Base-by-base conservation (phyloP, 108 stramenopile genomes). In the Skeletonema marinoi region DNA sequence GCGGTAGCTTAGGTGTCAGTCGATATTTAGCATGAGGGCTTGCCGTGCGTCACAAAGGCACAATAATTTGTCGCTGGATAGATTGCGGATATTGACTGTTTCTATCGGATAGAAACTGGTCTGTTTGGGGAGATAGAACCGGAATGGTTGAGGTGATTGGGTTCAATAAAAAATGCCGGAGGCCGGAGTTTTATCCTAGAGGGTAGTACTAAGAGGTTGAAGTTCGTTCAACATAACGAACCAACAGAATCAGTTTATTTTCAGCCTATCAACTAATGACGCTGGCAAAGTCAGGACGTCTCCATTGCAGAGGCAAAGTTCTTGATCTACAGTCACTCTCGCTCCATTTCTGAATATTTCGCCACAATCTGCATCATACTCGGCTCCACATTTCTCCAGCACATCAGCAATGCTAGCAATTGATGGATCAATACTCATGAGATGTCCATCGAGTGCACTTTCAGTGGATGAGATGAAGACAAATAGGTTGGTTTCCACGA, bases 391-490 rank as follows among this genome's bases (percentile, higher is more conserved):
- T 54, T 80, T 67, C 68, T 70, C 51, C 29, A 88, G 38, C 30
- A 81, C 88, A 77, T 88, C 88, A 19, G 58, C 33, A 17, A 90
- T 73, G 29, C 51, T 70, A 30, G 80, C 51, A 68, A 70, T 30
- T 56, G 69, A 50, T 80, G 86, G 50, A 66, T 78, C 50, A 78
- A 73, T 36, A 84, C 75, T 78, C 72, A 86, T 31, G 74, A 89
- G 60, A 76, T 71, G 66, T 71, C 85, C 65, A 62, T 68, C 70
- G 5, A 78, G 29, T 16, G 82, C 70, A 17, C 83, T 84, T 14
- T 56, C 59, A 11, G 73, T 77, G 3, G 83, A 84, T 29, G 88
- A 87, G 39, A 90, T 38, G 77, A 93, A 90, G n/a, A 93, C 81
- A 66, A 89, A 90, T 9, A 91, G 77, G 60, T 87, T 76, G 31